phyloP scores from a whole-genome alignment of 2,329 filamentous ascomycete genomes.

The Aschersonia sp. region DNA sequence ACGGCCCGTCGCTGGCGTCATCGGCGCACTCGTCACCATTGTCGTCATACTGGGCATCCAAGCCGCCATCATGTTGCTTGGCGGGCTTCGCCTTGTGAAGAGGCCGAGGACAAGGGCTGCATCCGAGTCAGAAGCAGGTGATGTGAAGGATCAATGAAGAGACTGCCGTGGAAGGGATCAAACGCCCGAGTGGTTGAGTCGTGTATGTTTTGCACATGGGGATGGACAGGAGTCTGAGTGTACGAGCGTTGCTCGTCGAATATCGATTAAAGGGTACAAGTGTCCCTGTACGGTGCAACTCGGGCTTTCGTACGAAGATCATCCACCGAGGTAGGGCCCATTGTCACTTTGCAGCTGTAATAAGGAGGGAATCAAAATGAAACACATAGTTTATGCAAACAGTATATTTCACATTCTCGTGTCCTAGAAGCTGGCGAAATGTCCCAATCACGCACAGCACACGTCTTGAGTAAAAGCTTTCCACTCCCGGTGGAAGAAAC shows the following conservation, averaged over 20 bases:
- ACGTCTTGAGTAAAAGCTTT: too few species aligned
- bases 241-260: too few species aligned
- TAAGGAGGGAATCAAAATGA: neutral
- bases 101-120: conserved; percentile 22
- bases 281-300: too few species aligned
- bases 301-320: too few species aligned
- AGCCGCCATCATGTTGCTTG: conserved; percentile 25
- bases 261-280: too few species aligned
- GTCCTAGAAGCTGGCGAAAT: neutral
- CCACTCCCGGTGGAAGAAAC: neutral
- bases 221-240: too few species aligned
- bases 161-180: neutral
- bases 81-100: conserved; percentile 31
- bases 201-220: too few species aligned
- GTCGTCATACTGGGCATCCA: conserved; percentile 32
- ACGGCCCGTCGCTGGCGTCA: conserved; percentile 64
- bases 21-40: conserved; percentile 54
- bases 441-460: neutral
- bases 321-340: too few species aligned
- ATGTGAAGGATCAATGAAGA: conserved; percentile 7
- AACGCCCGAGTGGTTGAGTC: too few species aligned
- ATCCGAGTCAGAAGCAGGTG: conserved; percentile 4
- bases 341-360: too few species aligned
- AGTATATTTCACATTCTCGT: neutral
- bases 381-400: neutral